Evolutionary conservation across 2,329 filamentous ascomycete species (phyloP).

Genomic region (Fusarium albosuccineum): DNA sequence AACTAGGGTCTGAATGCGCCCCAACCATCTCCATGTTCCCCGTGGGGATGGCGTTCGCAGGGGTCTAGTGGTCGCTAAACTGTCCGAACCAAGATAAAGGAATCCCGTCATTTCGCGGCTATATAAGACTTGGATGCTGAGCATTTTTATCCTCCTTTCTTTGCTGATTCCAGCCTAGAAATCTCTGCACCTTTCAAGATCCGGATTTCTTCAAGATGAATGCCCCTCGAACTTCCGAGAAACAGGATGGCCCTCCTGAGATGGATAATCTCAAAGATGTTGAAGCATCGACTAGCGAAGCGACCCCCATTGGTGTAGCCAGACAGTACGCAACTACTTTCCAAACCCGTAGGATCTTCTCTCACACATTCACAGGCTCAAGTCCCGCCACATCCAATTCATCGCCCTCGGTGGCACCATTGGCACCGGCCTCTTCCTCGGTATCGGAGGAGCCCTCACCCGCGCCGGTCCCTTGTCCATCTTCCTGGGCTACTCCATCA

Average conservation of each 20-base stretch:
- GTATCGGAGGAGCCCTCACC: background rate
- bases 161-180: too few species aligned
- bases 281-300: background rate
- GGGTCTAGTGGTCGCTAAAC: background rate
- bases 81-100: background rate
- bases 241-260: background rate
- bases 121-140: too few species aligned
- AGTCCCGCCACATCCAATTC: background rate
- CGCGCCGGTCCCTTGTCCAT: background rate
- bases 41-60: background rate
- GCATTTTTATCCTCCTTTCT: background rate
- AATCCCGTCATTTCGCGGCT: background rate
- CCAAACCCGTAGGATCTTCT: too few species aligned
- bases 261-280: background rate
- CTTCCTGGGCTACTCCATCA: slow-evolving; percentile 1
- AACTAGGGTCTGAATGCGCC: background rate
- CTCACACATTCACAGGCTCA: background rate
- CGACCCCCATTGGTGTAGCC: background rate
- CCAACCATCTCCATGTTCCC: background rate
- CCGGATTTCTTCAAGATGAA: background rate
- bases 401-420: background rate
- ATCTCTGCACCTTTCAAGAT: too few species aligned
- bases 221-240: background rate
- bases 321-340: background rate
- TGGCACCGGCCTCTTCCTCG: background rate